Conservation (phyloP, 345 rosid species). For the Gossypium australe region DNA sequence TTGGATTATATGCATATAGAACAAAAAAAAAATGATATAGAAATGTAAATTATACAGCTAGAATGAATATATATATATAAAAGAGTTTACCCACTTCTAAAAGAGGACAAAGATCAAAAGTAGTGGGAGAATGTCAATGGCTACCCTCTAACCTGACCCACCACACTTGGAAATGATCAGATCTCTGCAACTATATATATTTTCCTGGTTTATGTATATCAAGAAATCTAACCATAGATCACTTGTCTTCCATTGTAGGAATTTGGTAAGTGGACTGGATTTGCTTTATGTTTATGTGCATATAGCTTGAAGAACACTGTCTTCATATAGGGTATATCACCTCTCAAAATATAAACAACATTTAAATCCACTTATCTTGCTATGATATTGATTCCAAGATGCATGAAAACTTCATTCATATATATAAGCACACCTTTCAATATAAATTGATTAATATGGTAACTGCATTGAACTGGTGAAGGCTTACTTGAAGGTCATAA, state of each 20-base stretch:
- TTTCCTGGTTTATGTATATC: background rate
- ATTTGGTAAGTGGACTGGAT: background rate
- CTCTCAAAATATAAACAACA: background rate
- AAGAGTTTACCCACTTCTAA: background rate
- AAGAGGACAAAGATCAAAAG: constrained; percentile 3
- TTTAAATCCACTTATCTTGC: background rate
- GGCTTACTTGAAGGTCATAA: background rate
- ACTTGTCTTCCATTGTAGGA: background rate
- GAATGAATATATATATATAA: background rate
- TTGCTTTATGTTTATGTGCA: background rate
- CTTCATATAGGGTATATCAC: background rate
- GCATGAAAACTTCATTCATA: background rate
- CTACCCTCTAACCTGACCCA: background rate
- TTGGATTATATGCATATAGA: background rate
- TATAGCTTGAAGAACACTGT: background rate
- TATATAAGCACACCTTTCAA: background rate
- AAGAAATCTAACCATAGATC: constrained; percentile 6
- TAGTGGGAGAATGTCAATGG: constrained; percentile 23
- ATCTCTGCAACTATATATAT: background rate
- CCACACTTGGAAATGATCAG: background rate
- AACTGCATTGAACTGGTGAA: background rate
- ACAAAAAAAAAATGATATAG: background rate
- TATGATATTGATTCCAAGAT: background rate
- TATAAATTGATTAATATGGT: background rate
- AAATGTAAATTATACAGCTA: background rate